phyloP scores from a whole-genome alignment of 2,329 filamentous ascomycete species.

The Ophiosphaerella herpotricha region DNA sequence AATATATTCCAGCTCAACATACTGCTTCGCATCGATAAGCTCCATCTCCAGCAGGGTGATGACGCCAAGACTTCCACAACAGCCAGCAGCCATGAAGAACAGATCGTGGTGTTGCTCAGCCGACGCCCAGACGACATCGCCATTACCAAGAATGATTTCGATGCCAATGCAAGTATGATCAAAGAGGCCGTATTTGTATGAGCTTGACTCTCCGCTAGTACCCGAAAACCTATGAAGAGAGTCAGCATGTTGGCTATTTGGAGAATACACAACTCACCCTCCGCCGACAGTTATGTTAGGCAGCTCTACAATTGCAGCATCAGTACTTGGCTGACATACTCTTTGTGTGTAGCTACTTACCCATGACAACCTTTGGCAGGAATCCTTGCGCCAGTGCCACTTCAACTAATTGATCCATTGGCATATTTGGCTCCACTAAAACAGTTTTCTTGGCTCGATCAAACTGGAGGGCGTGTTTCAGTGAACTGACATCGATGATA shows the following conservation, averaged over 20 bases:
- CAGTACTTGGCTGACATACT: background rate
- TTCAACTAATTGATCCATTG: slow-evolving; percentile 67
- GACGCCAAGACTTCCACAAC: slow-evolving; percentile 65
- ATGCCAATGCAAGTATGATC: slow-evolving; percentile 65
- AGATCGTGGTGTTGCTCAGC: slow-evolving; percentile 55
- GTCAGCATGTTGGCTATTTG: slow-evolving; percentile 1
- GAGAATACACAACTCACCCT: slow-evolving; percentile 43
- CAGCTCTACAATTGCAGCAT: slow-evolving; percentile 51
- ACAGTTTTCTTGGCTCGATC: slow-evolving; percentile 50
- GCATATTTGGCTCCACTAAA: slow-evolving; percentile 70
- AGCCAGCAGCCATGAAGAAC: slow-evolving; percentile 63
- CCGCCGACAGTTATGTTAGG: slow-evolving; percentile 72
- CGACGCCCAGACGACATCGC: slow-evolving; percentile 58
- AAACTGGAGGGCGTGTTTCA: slow-evolving; percentile 55
- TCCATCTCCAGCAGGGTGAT: slow-evolving; percentile 65
- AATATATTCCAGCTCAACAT: slow-evolving; percentile 67
- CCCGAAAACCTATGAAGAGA: slow-evolving; percentile 58
- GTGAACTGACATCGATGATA: slow-evolving; percentile 55
- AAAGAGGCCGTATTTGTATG: slow-evolving; percentile 69
- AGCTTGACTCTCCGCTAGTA: slow-evolving; percentile 69
- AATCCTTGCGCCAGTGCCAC: slow-evolving; percentile 61
- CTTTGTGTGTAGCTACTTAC: background rate
- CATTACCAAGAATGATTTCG: slow-evolving; percentile 67
- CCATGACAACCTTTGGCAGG: slow-evolving; percentile 70
- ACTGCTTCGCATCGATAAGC: slow-evolving; percentile 58